Conservation (phyloP, 148 eudicot species). For the Selenicereus undatus region DNA sequence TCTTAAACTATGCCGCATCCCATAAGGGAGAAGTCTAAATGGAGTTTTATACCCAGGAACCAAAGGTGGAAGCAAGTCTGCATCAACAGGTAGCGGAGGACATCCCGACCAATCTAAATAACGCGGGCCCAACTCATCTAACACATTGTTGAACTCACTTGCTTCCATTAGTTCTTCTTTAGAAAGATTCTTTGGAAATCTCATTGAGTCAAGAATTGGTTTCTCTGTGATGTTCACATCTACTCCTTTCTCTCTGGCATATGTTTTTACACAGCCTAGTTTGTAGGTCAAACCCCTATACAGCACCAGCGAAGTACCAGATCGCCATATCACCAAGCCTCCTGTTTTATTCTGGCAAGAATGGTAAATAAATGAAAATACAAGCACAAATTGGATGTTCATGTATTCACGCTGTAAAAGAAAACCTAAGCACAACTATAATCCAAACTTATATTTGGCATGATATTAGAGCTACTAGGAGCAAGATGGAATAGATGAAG, state of each 20-base stretch:
- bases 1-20: slow-evolving; percentile 46
- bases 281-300: slow-evolving; percentile 78
- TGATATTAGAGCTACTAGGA: background rate
- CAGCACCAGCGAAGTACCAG: slow-evolving; percentile 74
- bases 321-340: slow-evolving; percentile 95
- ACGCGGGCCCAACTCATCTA: slow-evolving; percentile 80
- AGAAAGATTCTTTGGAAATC: slow-evolving; percentile 36
- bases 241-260: slow-evolving; percentile 37
- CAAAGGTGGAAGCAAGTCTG: slow-evolving; percentile 78
- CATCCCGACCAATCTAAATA: slow-evolving; percentile 82
- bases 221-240: slow-evolving; percentile 19
- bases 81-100: slow-evolving; percentile 83
- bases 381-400: slow-evolving; percentile 22
- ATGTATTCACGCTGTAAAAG: background rate
- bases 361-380: background rate
- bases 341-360: slow-evolving; percentile 76
- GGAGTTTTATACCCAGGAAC: slow-evolving; percentile 69
- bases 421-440: background rate
- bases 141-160: slow-evolving; percentile 51
- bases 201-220: slow-evolving; percentile 23
- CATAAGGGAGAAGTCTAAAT: slow-evolving; percentile 76
- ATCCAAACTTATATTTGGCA: background rate
- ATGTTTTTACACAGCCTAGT: slow-evolving; percentile 67
- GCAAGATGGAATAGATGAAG: background rate
- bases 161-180: slow-evolving; percentile 52